Evolutionary conservation across 208 protist species (phyloP).

Genomic region (Giardia muris): DNA sequence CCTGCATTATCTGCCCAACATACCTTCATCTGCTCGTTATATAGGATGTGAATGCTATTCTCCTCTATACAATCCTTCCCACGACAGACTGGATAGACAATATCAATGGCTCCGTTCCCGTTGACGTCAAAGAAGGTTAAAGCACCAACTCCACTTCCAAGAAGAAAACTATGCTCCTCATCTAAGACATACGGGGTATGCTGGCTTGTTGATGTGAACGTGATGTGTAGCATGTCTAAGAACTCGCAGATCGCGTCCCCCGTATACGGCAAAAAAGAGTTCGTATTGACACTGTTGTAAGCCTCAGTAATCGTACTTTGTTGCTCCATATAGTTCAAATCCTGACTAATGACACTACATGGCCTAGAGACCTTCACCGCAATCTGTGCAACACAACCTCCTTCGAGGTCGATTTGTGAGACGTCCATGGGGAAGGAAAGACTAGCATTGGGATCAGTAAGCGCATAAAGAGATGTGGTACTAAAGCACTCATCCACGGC

Average conservation of each 20-base stretch:
- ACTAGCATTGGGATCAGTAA: neutral
- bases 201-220: neutral
- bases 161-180: neutral
- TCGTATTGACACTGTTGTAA: neutral
- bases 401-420: neutral
- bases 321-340: neutral
- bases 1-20: neutral
- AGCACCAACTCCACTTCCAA: neutral
- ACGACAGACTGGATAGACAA: neutral
- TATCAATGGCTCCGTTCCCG: neutral
- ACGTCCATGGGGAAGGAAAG: neutral
- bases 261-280: neutral
- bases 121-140: neutral
- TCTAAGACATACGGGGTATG: neutral
- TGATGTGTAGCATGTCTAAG: neutral
- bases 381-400: neutral
- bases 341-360: neutral
- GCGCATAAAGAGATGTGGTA: too few relatives aligned
- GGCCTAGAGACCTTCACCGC: neutral
- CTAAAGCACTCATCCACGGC: neutral
- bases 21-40: neutral
- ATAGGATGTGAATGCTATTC: conserved; percentile 7
- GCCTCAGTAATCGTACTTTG: neutral
- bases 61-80: neutral
- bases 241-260: neutral